Evolutionary conservation across 495 filamentous ascomycete genomes (phyloP).

Genomic region (Niebla homalea): DNA sequence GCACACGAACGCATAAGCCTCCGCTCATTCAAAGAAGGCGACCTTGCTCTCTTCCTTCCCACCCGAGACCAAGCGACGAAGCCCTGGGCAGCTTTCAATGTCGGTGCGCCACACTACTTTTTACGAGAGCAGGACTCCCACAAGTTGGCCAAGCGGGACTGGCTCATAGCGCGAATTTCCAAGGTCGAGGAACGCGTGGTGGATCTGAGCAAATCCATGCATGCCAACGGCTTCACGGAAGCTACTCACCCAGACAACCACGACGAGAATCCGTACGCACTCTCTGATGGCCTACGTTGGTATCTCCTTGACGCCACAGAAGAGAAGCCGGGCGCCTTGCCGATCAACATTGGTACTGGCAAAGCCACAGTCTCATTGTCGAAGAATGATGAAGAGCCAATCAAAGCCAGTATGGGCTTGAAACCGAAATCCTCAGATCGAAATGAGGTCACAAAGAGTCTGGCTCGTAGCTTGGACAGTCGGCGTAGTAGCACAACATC

Average conservation of each 20-base stretch:
- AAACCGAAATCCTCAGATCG: constrained; percentile 29
- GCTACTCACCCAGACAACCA: constrained; percentile 49
- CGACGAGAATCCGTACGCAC: constrained; percentile 94
- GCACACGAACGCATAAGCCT: constrained; percentile 96
- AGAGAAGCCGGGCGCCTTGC: constrained; percentile 80
- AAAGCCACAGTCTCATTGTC: constrained; percentile 86
- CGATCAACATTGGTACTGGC: constrained; percentile 72
- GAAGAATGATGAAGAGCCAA: constrained; percentile 53
- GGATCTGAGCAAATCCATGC: constrained; percentile 69
- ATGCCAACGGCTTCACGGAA: constrained; percentile 28
- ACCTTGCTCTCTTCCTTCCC: constrained; percentile 88
- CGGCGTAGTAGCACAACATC: constrained; percentile 74
- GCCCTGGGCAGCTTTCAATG: constrained; percentile 97
- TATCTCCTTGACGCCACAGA: constrained; percentile 87
- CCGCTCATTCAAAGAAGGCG: constrained; percentile 88
- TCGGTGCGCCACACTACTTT: constrained; percentile 94
- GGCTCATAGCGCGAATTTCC: constrained; percentile 85
- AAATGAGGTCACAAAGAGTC: constrained; percentile 51
- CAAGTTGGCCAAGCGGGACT: constrained; percentile 69
- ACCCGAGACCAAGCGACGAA: constrained; percentile 86
- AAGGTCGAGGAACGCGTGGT: constrained; percentile 89
- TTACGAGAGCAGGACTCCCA: constrained; percentile 84
- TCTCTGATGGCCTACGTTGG: constrained; percentile 92
- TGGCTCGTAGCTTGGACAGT: constrained; percentile 79
- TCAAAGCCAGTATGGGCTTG: constrained; percentile 51